Evolutionary conservation across 1,139 yeast species (phyloP).

Genomic region (Saccharomyces pastorianus): DNA sequence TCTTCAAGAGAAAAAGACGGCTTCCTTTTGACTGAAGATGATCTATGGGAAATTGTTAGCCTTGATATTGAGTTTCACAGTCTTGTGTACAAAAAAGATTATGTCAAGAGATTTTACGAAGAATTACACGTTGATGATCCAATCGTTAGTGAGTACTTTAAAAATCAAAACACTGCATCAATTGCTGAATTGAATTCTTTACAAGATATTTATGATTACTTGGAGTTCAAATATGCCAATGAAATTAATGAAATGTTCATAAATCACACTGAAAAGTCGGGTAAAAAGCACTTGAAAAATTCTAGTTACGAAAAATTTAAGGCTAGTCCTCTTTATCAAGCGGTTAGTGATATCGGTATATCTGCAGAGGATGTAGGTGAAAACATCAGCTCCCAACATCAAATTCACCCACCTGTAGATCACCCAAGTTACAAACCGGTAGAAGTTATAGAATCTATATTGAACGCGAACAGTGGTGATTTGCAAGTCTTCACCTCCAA

Average conservation of each 20-base stretch:
- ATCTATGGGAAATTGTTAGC: constrained; percentile 83
- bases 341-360: constrained; percentile 69
- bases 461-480: constrained; percentile 43
- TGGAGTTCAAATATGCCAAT: constrained; percentile 73
- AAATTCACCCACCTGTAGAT: constrained; percentile 63
- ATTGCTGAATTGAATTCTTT: constrained; percentile 54
- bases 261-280: constrained; percentile 24
- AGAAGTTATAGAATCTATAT: constrained; percentile 50
- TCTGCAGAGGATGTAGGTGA: constrained; percentile 76
- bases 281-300: constrained; percentile 63
- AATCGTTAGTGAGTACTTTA: constrained; percentile 47
- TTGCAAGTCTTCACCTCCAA: constrained; percentile 43
- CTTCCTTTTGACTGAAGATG: constrained; percentile 65
- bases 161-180: constrained; percentile 42
- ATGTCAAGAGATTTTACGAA: constrained; percentile 51
- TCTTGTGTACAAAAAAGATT: constrained; percentile 63
- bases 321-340: constrained; percentile 57
- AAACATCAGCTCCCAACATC: constrained; percentile 63
- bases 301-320: constrained; percentile 71
- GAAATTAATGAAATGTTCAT: constrained; percentile 47
- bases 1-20: constrained; percentile 46
- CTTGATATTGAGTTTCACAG: constrained; percentile 88
- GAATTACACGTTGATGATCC: constrained; percentile 52
- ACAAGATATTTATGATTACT: constrained; percentile 80
- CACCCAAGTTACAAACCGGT: constrained; percentile 61